phyloP scores from a whole-genome alignment of 805 yeast genomes.

The Nakazawaea wyomingensis region DNA sequence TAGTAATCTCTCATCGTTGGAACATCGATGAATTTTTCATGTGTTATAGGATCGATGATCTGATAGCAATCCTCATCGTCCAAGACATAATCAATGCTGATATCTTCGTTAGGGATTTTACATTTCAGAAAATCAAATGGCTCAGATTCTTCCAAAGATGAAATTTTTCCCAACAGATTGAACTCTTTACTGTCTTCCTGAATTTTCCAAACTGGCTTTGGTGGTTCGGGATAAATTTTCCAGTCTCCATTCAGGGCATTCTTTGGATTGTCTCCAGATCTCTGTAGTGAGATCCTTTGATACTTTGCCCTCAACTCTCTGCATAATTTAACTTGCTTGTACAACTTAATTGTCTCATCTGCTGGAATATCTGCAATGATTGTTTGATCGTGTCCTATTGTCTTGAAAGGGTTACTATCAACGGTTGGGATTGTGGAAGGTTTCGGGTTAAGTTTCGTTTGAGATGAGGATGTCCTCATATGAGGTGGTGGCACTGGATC shows the following conservation, averaged over 20 bases:
- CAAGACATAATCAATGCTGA: conserved; percentile 33
- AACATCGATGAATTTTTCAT: conserved; percentile 45
- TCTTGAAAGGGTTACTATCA: conserved; percentile 7
- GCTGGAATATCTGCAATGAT: conserved; percentile 55
- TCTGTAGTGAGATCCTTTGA: conserved; percentile 65
- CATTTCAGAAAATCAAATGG: conserved; percentile 54
- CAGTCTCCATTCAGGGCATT: conserved; percentile 52
- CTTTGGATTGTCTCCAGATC: conserved; percentile 78
- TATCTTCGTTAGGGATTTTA: conserved; percentile 47
- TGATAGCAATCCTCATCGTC: conserved; percentile 70
- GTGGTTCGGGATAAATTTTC: conserved; percentile 90
- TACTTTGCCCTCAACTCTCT: conserved; percentile 74
- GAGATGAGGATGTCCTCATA: conserved; percentile 9
- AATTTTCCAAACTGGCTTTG: conserved; percentile 78
- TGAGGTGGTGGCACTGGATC: conserved; percentile 37
- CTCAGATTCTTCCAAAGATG: conserved; percentile 27
- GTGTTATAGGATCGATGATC: conserved; percentile 22
- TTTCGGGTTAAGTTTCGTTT: conserved; percentile 16
- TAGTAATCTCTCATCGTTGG: conserved; percentile 88
- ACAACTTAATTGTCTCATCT: conserved; percentile 60
- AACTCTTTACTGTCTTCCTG: conserved; percentile 23
- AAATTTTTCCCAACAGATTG: conserved; percentile 17
- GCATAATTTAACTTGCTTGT: conserved; percentile 57
- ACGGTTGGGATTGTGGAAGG: not conserved
- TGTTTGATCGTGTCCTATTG: conserved; percentile 44